Evolutionary conservation across 108 stramenopile species (phyloP).

Genomic region (Cyclotella sp.): DNA sequence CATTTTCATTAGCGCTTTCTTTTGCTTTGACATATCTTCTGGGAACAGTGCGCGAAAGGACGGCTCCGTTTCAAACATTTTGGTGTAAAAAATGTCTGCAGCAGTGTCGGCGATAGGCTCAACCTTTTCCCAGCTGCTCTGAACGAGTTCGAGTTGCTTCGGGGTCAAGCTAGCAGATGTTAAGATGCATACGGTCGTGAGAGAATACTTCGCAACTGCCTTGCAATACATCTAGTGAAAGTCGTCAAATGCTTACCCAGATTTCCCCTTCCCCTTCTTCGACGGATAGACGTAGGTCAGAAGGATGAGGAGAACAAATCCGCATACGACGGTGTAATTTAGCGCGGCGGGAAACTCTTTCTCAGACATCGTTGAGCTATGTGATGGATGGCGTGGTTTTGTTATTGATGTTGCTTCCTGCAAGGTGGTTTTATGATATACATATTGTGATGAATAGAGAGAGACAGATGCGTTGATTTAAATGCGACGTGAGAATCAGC

Average conservation of each 20-base stretch:
- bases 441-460: no score
- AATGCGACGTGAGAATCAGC: no score
- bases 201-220: neutral
- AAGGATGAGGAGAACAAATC: neutral
- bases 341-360: neutral
- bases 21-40: conserved; percentile 34
- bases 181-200: neutral
- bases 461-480: no score
- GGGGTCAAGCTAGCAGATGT: neutral
- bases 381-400: no score
- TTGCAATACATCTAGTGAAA: neutral
- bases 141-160: conserved; percentile 30
- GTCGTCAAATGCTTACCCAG: neutral
- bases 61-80: conserved; percentile 40
- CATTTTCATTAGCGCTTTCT: conserved; percentile 39
- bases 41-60: conserved; percentile 38
- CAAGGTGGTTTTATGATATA: no score
- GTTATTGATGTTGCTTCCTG: no score
- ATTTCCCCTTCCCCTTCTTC: neutral
- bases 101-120: conserved; percentile 39
- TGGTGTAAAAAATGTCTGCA: conserved; percentile 40
- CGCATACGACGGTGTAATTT: conserved; percentile 1
- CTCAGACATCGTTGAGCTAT: neutral
- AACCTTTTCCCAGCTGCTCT: conserved; percentile 42
- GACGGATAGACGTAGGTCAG: neutral